phyloP scores from a whole-genome alignment of 2,329 filamentous ascomycete species.

The Fusarium armeniacum region DNA sequence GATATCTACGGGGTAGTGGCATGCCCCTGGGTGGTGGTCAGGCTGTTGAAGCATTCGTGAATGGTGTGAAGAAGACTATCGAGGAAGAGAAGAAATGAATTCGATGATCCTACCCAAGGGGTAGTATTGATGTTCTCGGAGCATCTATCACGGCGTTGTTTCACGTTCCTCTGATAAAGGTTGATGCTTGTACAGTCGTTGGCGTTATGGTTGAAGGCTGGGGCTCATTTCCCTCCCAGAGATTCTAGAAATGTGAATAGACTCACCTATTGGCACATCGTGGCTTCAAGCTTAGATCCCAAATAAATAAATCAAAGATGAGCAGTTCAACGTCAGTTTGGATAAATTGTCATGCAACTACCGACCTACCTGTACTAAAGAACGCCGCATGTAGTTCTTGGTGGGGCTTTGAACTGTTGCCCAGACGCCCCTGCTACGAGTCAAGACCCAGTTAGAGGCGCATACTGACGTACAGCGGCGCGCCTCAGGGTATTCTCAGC shows the following conservation, averaged over 20 bases:
- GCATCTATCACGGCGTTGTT: constrained; percentile 8
- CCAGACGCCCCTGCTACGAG: constrained; percentile 7
- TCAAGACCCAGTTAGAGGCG: constrained; percentile 15
- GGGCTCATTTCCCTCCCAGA: not conserved
- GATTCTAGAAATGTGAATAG: not conserved
- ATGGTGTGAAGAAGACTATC: constrained; percentile 86
- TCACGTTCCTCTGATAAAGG: constrained; percentile 28
- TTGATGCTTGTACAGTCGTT: constrained; percentile 22
- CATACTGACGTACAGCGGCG: constrained; percentile 46
- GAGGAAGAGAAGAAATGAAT: constrained; percentile 65
- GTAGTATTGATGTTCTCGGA: not conserved
- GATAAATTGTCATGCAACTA: not conserved
- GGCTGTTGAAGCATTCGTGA: constrained; percentile 90
- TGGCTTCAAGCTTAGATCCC: not conserved
- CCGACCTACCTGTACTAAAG: too few relatives aligned
- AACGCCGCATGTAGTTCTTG: not conserved
- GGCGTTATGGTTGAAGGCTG: constrained; percentile 18
- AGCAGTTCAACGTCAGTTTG: not conserved
- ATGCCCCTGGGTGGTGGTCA: constrained; percentile 90
- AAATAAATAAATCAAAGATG: not conserved
- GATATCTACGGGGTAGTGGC: constrained; percentile 80
- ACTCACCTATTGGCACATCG: not conserved
- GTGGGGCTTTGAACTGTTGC: constrained; percentile 22
- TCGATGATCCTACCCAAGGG: not conserved
- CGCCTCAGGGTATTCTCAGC: constrained; percentile 34